A percentile compares a stretch with the other conserved stretches of the same genome.
Evolutionary conservation across 2,329 filamentous ascomycete genomes (phyloP).

Genomic region (Juglanconis sp.): DNA sequence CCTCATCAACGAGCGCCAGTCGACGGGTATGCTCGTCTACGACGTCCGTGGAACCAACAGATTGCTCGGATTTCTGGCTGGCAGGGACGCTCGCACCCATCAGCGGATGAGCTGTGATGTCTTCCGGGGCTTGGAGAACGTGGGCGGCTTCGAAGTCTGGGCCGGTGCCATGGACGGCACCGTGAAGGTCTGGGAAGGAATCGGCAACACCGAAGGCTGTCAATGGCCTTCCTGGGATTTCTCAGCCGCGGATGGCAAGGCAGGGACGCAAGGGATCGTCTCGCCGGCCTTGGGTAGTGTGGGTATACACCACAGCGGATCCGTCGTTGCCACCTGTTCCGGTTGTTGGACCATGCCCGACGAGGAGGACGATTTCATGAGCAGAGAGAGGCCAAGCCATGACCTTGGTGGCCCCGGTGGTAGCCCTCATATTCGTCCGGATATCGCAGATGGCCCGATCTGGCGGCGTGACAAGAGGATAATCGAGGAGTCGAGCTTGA

Average conservation of each 20-base stretch:
- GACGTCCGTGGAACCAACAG: conserved; percentile 58
- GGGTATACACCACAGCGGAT: conserved; percentile 51
- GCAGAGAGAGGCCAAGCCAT: neutral
- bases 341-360: conserved; percentile 46
- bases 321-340: conserved; percentile 55
- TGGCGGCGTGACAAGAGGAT: neutral
- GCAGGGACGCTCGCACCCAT: conserved; percentile 49
- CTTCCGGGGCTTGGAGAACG: conserved; percentile 38
- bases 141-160: conserved; percentile 58
- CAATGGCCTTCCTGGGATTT: conserved; percentile 48
- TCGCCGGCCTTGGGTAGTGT: conserved; percentile 43
- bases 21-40: conserved; percentile 56
- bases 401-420: too few relatives aligned
- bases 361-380: conserved; percentile 14
- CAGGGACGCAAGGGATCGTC: conserved; percentile 22
- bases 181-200: conserved; percentile 57
- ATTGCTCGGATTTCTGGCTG: conserved; percentile 52
- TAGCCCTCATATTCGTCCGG: too few relatives aligned
- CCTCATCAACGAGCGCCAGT: conserved; percentile 58
- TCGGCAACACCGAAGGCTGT: conserved; percentile 46
- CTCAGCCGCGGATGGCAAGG: conserved; percentile 33
- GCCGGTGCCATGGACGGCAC: conserved; percentile 52
- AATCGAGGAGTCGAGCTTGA: conserved; percentile 41
- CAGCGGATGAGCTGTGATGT: conserved; percentile 56
- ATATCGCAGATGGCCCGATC: too few relatives aligned